phyloP scores from a whole-genome alignment of 371 early-diverging fungal genomes.

The Mucor ambiguus region DNA sequence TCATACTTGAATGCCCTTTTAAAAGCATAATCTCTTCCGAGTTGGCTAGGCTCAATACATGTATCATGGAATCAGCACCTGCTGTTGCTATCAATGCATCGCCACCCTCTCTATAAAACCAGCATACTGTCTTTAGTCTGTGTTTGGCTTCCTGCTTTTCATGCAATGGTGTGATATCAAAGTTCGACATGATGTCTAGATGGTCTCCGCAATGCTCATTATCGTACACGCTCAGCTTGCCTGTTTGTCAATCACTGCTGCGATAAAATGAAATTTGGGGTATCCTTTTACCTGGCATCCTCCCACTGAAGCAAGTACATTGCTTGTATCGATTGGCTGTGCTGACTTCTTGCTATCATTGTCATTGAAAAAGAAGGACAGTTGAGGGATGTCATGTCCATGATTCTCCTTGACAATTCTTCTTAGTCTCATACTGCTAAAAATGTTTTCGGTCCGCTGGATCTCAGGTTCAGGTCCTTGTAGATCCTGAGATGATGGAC shows the following conservation, averaged over 20 bases:
- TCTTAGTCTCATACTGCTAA: constrained; percentile 74
- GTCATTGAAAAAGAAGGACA: constrained; percentile 70
- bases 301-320: constrained; percentile 75
- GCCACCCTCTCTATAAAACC: constrained; percentile 61
- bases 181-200: constrained; percentile 90
- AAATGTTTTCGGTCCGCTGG: constrained; percentile 37
- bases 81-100: constrained; percentile 75
- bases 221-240: constrained; percentile 81
- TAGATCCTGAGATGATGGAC: constrained; percentile 1
- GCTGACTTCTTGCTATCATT: constrained; percentile 48
- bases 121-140: constrained; percentile 67
- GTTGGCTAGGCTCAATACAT: constrained; percentile 74
- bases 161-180: constrained; percentile 51
- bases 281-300: constrained; percentile 56
- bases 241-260: not conserved
- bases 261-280: not conserved
- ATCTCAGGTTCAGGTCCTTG: not conserved
- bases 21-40: constrained; percentile 66
- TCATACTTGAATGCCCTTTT: constrained; percentile 67
- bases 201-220: constrained; percentile 93
- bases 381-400: constrained; percentile 68
- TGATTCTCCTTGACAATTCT: constrained; percentile 90
- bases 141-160: constrained; percentile 30
- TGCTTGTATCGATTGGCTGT: constrained; percentile 65
- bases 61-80: constrained; percentile 63